These are phyloP conservation scores for Vachellia collinsii DNA, from an alignment of 306 rosid genomes.

Conservation along the genomic window DNA sequence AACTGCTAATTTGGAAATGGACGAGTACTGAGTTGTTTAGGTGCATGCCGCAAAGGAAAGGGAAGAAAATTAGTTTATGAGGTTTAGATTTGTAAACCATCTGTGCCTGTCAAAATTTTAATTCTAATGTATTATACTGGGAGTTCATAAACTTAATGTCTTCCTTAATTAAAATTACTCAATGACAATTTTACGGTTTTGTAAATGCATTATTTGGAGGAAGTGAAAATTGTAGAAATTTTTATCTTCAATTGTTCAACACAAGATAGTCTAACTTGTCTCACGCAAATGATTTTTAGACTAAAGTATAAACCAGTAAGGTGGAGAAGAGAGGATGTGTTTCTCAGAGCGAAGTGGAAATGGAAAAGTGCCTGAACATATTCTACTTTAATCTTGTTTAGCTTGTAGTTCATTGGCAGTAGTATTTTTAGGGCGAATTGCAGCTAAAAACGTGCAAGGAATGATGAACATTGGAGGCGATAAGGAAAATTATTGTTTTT, in stretches of 20 bases:
- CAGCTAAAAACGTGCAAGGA: neutral
- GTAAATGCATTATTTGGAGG: neutral
- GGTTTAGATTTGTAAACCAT: neutral
- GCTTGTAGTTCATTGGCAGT: neutral
- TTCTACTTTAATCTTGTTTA: neutral
- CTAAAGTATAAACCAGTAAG: neutral
- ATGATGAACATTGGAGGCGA: neutral
- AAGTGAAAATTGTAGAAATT: neutral
- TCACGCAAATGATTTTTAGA: neutral
- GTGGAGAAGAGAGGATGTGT: neutral
- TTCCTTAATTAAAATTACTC: neutral
- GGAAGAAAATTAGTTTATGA: neutral
- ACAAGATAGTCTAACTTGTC: neutral
- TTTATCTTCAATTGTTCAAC: neutral
- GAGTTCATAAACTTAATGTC: neutral
- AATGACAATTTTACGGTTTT: neutral
- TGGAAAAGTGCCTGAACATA: neutral
- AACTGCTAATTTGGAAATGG: neutral
- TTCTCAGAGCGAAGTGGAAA: neutral
- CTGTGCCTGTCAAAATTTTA: neutral
- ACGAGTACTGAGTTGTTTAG: neutral
- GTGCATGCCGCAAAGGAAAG: neutral
- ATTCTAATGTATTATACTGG: neutral
- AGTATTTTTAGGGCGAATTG: neutral
- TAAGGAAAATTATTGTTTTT: neutral